Percentiles rank a stretch among this genome's conserved stretches.
These are phyloP conservation scores for Cyberlindnera nakhonratchasimensis DNA, from an alignment of 805 yeast species.

Conservation along the genomic window DNA sequence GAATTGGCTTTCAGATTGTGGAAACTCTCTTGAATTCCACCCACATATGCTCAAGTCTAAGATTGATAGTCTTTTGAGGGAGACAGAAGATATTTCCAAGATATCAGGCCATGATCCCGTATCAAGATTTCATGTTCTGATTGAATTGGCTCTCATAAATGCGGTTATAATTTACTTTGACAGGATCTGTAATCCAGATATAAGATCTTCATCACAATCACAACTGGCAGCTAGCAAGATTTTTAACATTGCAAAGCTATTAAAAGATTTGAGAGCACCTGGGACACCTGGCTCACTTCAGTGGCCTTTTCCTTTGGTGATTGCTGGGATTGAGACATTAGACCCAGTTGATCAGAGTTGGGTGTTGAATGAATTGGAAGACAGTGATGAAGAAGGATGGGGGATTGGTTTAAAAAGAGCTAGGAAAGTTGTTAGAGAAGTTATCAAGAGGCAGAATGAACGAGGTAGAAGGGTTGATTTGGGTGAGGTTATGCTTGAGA, in stretches of 20 bases:
- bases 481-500: constrained; percentile 7
- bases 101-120: constrained; percentile 1
- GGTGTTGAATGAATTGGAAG: constrained; percentile 9
- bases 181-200: constrained; percentile 6
- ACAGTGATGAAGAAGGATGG: constrained; percentile 9
- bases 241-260: constrained; percentile 3
- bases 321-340: constrained; percentile 10
- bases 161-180: constrained; percentile 10
- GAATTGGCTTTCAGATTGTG: constrained; percentile 10
- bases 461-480: constrained; percentile 8
- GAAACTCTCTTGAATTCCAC: constrained; percentile 8
- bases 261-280: not conserved
- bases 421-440: constrained; percentile 4
- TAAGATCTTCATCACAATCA: constrained; percentile 6
- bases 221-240: constrained; percentile 6
- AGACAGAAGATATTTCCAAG: constrained; percentile 4
- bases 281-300: constrained; percentile 11
- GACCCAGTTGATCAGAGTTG: constrained; percentile 7
- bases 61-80: constrained; percentile 4
- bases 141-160: constrained; percentile 6
- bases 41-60: constrained; percentile 5
- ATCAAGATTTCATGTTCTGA: constrained; percentile 6
- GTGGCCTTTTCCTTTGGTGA: constrained; percentile 11
- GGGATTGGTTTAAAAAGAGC: constrained; percentile 2
- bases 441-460: constrained; percentile 6